These are phyloP conservation scores for Lactifluus piperatus DNA, from an alignment of 768 basidiomycete species.

Conservation along the genomic window DNA sequence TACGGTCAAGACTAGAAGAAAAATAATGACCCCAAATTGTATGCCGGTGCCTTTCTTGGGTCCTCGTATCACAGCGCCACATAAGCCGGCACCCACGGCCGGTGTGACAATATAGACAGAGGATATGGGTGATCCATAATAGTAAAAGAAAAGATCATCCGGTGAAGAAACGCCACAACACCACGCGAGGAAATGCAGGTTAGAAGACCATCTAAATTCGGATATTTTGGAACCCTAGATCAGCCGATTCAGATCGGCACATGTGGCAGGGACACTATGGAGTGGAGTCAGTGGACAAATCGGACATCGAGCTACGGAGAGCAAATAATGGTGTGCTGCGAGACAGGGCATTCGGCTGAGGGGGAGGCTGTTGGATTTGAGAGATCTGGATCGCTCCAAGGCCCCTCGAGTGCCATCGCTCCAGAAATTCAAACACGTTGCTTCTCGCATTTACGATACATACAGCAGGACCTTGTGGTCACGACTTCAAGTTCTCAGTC, in stretches of 20 bases:
- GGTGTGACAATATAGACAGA: not conserved
- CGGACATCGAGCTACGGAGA: too few species aligned
- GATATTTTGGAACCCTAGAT: not conserved
- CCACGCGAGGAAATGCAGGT: not conserved
- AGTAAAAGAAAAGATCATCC: not conserved
- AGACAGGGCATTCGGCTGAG: not conserved
- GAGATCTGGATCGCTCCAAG: too few species aligned
- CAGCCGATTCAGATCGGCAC: not conserved
- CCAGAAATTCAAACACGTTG: too few species aligned
- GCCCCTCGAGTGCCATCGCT: too few species aligned
- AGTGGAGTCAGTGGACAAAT: not conserved
- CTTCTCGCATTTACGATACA: too few species aligned
- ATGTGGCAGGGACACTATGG: not conserved
- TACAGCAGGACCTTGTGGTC: too few species aligned
- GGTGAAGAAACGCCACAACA: not conserved
- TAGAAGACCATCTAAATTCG: not conserved
- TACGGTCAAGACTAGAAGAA: slow-evolving; percentile 12
- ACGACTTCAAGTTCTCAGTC: too few species aligned
- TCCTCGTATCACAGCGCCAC: slow-evolving; percentile 4
- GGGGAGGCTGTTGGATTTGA: not conserved
- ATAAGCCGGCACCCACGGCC: slow-evolving; percentile 6
- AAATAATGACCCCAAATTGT: slow-evolving; percentile 7
- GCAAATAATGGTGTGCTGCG: not conserved
- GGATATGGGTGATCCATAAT: not conserved
- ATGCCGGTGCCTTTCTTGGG: slow-evolving; percentile 14